Evolutionary conservation across 2,329 filamentous ascomycete genomes (phyloP).

Genomic region (Colletotrichum plurivorum): DNA sequence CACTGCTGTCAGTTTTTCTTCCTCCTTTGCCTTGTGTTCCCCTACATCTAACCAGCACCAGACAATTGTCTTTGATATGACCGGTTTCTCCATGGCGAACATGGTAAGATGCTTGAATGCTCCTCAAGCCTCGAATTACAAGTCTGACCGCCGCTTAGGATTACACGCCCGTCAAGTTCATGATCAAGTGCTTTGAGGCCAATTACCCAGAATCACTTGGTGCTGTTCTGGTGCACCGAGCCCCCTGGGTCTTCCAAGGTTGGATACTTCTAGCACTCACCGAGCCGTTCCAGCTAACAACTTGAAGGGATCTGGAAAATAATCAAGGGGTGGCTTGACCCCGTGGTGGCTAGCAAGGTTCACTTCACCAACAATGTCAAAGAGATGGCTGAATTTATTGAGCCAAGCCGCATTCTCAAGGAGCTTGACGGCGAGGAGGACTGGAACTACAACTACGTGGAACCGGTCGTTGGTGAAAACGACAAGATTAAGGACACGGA

Average conservation of each 20-base stretch:
- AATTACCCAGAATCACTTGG: slow-evolving; percentile 97
- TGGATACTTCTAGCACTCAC: slow-evolving; percentile 49
- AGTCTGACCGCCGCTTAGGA: slow-evolving; percentile 67
- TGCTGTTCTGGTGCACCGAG: slow-evolving; percentile 92
- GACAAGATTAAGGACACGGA: slow-evolving; percentile 76
- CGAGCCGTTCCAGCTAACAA: slow-evolving; percentile 6
- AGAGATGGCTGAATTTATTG: slow-evolving; percentile 85
- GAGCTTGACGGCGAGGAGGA: slow-evolving; percentile 90
- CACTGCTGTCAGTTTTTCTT: slow-evolving; percentile 81
- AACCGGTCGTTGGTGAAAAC: slow-evolving; percentile 84
- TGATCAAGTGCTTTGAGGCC: slow-evolving; percentile 99
- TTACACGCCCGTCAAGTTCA: slow-evolving; percentile 96
- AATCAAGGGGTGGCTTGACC: slow-evolving; percentile 95
- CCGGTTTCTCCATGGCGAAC: slow-evolving; percentile 91
- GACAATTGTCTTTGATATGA: slow-evolving; percentile 98
- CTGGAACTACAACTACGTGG: slow-evolving; percentile 86
- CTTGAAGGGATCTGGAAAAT: slow-evolving; percentile 91
- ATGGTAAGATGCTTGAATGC: slow-evolving; percentile 72
- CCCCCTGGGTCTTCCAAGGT: slow-evolving; percentile 97
- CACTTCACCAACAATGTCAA: slow-evolving; percentile 89
- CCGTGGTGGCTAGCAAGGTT: slow-evolving; percentile 93
- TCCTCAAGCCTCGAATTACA: not conserved
- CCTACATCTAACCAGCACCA: slow-evolving; percentile 51
- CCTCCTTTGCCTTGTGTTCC: too few species aligned
- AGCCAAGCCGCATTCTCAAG: slow-evolving; percentile 78